Conservation (phyloP, 106 monocot genomes). For the Phalaenopsis aphrodite region DNA sequence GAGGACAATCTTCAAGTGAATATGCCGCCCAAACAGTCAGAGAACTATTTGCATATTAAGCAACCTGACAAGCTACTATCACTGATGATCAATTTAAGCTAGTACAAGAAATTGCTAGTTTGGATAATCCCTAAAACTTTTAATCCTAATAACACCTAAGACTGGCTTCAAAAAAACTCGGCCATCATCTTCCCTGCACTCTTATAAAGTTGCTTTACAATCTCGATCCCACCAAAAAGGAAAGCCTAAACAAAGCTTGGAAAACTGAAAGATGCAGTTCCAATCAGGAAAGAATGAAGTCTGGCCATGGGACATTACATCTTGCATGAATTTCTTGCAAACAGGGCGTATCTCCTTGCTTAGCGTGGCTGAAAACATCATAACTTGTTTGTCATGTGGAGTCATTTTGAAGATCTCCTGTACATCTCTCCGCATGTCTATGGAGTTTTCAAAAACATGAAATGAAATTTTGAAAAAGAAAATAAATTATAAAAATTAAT, state of each 20-base stretch:
- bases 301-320: constrained; percentile 55
- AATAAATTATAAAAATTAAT: not conserved
- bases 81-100: not conserved
- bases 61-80: not conserved
- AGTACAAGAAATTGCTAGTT: not conserved
- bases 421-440: constrained; percentile 98
- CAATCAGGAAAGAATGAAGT: not conserved
- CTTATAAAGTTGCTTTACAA: not conserved
- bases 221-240: not conserved
- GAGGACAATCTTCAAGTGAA: not conserved
- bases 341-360: constrained; percentile 99
- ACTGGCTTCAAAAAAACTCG: not conserved
- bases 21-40: not conserved
- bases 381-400: constrained; percentile 99
- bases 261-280: not conserved
- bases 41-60: not conserved
- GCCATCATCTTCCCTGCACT: not conserved
- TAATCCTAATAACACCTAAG: not conserved
- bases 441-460: constrained; percentile 23
- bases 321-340: constrained; percentile 99
- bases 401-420: constrained; percentile 99
- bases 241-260: not conserved
- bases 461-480: not conserved
- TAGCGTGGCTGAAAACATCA: constrained; percentile 99
- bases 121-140: not conserved